Conservation (phyloP, 108 stramenopile genomes). For the Asterionellopsis glacialis region DNA sequence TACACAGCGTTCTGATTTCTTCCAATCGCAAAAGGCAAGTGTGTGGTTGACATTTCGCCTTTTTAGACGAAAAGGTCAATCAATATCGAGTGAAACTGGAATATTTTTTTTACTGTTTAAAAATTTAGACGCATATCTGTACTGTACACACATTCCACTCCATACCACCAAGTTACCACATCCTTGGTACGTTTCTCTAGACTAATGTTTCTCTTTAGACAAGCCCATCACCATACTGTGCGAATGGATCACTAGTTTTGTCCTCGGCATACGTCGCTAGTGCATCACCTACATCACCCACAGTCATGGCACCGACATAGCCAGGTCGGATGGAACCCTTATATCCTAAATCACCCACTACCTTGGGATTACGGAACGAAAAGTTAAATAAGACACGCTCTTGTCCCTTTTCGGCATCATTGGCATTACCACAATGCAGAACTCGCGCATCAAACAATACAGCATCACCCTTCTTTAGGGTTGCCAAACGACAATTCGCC, state of each 20-base stretch:
- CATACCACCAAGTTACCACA: too few species aligned
- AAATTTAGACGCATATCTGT: too few species aligned
- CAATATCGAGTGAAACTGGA: too few species aligned
- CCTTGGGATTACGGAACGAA: constrained; percentile 46
- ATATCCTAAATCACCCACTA: constrained; percentile 12
- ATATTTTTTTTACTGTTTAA: too few species aligned
- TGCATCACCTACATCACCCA: constrained; percentile 34
- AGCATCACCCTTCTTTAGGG: constrained; percentile 38
- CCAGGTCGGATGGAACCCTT: constrained; percentile 46
- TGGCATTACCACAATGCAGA: constrained; percentile 52
- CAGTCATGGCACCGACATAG: constrained; percentile 28
- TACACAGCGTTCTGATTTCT: too few species aligned
- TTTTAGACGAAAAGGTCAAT: too few species aligned
- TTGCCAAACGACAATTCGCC: constrained; percentile 17
- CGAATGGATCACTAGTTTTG: constrained; percentile 31
- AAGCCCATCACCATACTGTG: constrained; percentile 24
- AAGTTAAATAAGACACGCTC: constrained; percentile 46
- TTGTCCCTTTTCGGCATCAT: constrained; percentile 13
- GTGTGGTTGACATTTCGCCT: too few species aligned
- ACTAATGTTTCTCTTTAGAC: too few species aligned
- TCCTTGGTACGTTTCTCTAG: too few species aligned
- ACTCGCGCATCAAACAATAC: constrained; percentile 48
- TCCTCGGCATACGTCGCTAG: constrained; percentile 17
- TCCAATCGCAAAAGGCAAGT: too few species aligned
- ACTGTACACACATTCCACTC: too few species aligned